Percentiles rank a stretch among this genome's conserved stretches.
phyloP scores from a whole-genome alignment of 2,329 filamentous ascomycete genomes.

The Ophiostoma novo-ulmi region DNA sequence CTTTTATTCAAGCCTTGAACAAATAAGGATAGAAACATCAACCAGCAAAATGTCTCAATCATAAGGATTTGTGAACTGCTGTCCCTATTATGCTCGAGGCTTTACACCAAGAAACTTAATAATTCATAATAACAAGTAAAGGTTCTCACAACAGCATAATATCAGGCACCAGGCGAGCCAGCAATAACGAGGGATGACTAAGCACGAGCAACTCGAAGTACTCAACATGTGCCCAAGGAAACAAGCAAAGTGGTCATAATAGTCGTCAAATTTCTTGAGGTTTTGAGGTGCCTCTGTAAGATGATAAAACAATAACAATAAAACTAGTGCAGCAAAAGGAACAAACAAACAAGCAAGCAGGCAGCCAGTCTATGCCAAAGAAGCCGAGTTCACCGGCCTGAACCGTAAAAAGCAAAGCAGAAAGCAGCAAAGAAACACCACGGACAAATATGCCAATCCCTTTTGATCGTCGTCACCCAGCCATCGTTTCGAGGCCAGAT shows the following conservation, averaged over 20 bases:
- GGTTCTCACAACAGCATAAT: not conserved
- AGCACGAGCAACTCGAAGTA: no score
- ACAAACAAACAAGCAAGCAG: slow-evolving; percentile 13
- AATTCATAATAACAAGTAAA: not conserved
- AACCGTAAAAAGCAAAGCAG: not conserved
- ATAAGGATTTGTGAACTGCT: no score
- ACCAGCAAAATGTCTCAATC: no score
- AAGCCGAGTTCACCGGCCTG: slow-evolving; percentile 14
- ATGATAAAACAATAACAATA: slow-evolving; percentile 1
- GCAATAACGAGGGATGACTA: not conserved
- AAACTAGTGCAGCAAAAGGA: not conserved
- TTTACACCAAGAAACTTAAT: no score
- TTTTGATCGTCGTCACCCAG: not conserved
- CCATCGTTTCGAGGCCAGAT: not conserved
- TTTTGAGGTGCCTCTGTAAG: not conserved
- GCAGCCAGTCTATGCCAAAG: slow-evolving; percentile 6
- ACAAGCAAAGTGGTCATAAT: slow-evolving; percentile 17
- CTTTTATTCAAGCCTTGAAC: not conserved
- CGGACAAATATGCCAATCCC: not conserved
- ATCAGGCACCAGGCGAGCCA: not conserved
- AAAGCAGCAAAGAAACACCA: slow-evolving; percentile 7
- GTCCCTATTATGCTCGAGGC: no score
- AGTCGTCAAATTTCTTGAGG: slow-evolving; percentile 19
- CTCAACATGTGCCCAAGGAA: not conserved
- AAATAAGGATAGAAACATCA: no score